Evolutionary conservation across 2,329 filamentous ascomycete genomes (phyloP).

Genomic region (Cladosporium sp.): DNA sequence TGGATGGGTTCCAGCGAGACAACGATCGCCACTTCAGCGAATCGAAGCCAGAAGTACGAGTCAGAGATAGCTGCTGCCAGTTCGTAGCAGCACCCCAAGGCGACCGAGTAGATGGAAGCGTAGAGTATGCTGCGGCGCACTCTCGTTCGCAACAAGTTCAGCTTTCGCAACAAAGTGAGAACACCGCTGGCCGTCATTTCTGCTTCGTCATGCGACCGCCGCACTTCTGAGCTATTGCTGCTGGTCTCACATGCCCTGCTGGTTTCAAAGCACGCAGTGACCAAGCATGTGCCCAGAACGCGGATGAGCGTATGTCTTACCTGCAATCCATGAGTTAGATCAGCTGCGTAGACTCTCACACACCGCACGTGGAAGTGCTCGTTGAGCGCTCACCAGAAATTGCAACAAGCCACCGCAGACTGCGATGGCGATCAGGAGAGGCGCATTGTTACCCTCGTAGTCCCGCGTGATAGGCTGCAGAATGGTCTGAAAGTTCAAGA

Average conservation of each 20-base stretch:
- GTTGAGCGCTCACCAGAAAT: neutral
- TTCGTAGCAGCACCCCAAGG: neutral
- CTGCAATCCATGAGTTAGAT: neutral
- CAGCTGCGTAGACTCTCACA: neutral
- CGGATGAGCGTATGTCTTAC: neutral
- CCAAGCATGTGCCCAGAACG: neutral
- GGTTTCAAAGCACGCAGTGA: neutral
- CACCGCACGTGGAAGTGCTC: too few relatives aligned
- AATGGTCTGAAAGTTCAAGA: neutral
- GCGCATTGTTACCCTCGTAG: neutral
- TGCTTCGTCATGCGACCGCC: neutral
- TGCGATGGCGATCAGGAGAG: neutral
- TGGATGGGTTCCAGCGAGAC: neutral
- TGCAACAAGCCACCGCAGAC: neutral
- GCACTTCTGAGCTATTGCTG: neutral
- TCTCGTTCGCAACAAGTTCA: neutral
- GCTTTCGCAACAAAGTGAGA: neutral
- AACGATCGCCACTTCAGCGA: neutral
- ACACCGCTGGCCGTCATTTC: neutral
- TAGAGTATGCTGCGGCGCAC: neutral
- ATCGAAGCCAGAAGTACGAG: neutral
- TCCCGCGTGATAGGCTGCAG: neutral
- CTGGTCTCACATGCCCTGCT: too few relatives aligned
- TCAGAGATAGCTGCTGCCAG: neutral
- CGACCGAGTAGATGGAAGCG: neutral